Evolutionary conservation across 192 early-diverging fungal genomes (phyloP).

Genomic region (Coemansia sp.): DNA sequence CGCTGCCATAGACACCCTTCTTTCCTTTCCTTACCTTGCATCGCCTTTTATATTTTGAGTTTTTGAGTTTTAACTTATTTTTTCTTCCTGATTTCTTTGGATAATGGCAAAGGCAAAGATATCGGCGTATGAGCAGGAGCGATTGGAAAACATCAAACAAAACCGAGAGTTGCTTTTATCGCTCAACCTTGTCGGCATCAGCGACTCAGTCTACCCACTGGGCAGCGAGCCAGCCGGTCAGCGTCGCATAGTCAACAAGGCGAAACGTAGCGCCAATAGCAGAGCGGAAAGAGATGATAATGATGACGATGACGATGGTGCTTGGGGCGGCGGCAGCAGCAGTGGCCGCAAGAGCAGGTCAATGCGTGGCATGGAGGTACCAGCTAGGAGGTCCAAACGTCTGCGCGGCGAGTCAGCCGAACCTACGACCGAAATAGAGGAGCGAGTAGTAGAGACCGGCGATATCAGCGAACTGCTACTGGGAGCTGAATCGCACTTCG

Average conservation of each 20-base stretch:
- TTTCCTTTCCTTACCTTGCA: too few relatives aligned
- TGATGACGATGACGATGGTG: background rate
- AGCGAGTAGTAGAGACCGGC: constrained; percentile 40
- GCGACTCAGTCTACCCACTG: background rate
- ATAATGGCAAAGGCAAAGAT: constrained; percentile 23
- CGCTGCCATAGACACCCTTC: too few relatives aligned
- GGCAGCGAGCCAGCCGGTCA: background rate
- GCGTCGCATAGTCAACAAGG: constrained; percentile 1
- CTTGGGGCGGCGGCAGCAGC: constrained; percentile 15
- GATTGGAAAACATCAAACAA: constrained; percentile 63
- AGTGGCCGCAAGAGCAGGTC: constrained; percentile 9
- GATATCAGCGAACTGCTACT: constrained; percentile 29
- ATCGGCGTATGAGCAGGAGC: constrained; percentile 57
- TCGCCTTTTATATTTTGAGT: background rate
- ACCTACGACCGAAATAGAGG: constrained; percentile 23
- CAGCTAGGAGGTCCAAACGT: constrained; percentile 42
- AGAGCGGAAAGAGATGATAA: constrained; percentile 17
- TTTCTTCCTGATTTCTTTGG: background rate
- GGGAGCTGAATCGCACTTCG: constrained; percentile 64
- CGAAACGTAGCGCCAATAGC: background rate
- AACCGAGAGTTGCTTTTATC: constrained; percentile 64
- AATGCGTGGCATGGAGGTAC: background rate
- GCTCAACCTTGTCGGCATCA: constrained; percentile 46
- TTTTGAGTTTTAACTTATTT: background rate
- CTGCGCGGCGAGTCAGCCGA: constrained; percentile 50